These are phyloP conservation scores for Vicia villosa DNA, from an alignment of 306 rosid species.

Conservation along the genomic window DNA sequence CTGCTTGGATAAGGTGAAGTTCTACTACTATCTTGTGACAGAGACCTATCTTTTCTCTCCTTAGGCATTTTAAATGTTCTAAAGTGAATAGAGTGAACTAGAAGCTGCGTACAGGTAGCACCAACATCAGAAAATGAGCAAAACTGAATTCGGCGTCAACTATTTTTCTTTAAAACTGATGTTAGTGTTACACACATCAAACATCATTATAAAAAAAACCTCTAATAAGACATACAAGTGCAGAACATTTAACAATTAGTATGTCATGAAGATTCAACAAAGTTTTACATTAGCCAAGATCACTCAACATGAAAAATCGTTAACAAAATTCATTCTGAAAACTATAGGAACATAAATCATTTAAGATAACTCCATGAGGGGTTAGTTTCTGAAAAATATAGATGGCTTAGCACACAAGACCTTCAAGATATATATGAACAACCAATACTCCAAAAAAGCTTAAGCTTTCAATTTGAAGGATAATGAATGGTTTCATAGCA, in stretches of 20 bases:
- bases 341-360: constrained; percentile 1
- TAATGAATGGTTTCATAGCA: background rate
- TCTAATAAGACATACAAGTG: background rate
- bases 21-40: constrained; percentile 70
- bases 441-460: background rate
- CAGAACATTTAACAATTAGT: constrained; percentile 12
- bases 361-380: background rate
- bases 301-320: constrained; percentile 1
- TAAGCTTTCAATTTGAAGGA: background rate
- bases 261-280: background rate
- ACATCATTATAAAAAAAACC: background rate
- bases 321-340: constrained; percentile 27
- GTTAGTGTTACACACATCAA: background rate
- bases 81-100: constrained; percentile 23
- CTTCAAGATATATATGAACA: constrained; percentile 2
- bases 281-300: background rate
- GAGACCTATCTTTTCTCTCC: constrained; percentile 88
- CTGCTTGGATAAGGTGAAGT: constrained; percentile 83
- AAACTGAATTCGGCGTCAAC: constrained; percentile 1
- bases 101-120: constrained; percentile 40
- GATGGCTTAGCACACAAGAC: background rate
- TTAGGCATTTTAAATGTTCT: constrained; percentile 69
- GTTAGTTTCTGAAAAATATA: background rate
- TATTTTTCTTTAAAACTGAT: background rate
- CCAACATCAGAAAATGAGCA: constrained; percentile 31